phyloP scores from a whole-genome alignment of 2,329 filamentous ascomycete genomes.

The Scytalidium lignicola region DNA sequence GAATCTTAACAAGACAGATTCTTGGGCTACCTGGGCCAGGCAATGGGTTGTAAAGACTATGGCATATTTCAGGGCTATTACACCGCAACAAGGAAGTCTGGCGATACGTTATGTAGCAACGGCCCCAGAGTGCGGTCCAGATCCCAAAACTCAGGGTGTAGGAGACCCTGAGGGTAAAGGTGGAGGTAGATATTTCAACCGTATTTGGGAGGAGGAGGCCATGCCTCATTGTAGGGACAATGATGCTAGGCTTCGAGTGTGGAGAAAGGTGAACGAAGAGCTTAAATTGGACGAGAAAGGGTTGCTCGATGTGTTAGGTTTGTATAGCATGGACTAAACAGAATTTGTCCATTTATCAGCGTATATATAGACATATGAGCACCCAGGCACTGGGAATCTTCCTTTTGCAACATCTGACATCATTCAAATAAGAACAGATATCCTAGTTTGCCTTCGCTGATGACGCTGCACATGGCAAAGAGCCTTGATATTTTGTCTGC shows the following conservation, averaged over 20 bases:
- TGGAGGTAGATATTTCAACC: slow-evolving; percentile 21
- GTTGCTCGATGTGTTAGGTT: slow-evolving; percentile 5
- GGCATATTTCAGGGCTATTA: slow-evolving; percentile 14
- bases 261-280: slow-evolving; percentile 10
- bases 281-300: slow-evolving; percentile 17
- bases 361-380: too few relatives aligned
- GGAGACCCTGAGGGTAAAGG: slow-evolving; percentile 3
- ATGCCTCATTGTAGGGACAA: slow-evolving; percentile 23
- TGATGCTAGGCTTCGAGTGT: slow-evolving; percentile 17
- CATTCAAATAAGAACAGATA: too few relatives aligned
- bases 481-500: too few relatives aligned
- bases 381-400: too few relatives aligned
- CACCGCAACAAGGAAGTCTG: slow-evolving; percentile 20
- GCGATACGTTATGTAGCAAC: slow-evolving; percentile 19
- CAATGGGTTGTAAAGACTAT: neutral
- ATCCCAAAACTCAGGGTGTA: neutral
- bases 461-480: too few relatives aligned
- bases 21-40: neutral
- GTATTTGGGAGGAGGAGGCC: slow-evolving; percentile 19
- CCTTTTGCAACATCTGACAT: too few relatives aligned
- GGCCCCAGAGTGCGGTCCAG: slow-evolving; percentile 9
- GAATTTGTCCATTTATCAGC: too few relatives aligned
- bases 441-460: too few relatives aligned
- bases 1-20: slow-evolving; percentile 3
- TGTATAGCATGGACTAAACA: slow-evolving; percentile 11